Evolutionary conservation across 345 rosid genomes (phyloP), one percentile per base, ranked within the genome.

Genomic region (Erodium maritimum): DNA sequence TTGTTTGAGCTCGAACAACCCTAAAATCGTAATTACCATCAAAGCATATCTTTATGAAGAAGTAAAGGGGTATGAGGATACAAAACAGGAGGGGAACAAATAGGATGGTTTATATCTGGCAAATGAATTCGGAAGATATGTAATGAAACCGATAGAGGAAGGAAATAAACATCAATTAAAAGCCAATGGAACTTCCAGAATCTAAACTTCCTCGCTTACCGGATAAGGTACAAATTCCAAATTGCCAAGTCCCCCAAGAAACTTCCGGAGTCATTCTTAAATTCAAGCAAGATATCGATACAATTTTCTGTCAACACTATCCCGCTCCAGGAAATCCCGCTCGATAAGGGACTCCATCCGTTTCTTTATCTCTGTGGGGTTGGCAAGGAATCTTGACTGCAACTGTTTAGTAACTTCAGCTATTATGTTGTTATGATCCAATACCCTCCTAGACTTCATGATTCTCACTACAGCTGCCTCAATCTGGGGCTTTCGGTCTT

Each of bases 391-490:
- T 63, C 96, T 91, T 5, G 95, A 75, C 71, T 89, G 99, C 82
- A 93, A 71, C 78, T 89, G 99, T 83, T 87, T 89, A 7, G 97
- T 89, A 16, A 89, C 97, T 74, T 93, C 99, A 0, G 96, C 73
- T 37, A 93, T 85, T 66, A 93, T 73, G 61, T 93, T 89, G 80
- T 93, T 89, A 72, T 93, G 99, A 81, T 89, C 99, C 59, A 93
- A 73, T 50, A 87, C 86, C 75, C 83, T 89, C 68, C 99, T 83
- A 2, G 99, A 93, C 72, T 93, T 93, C 99, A 93, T 93, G 73
- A 93, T 87, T 78, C 99, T 83, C 65, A 93, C 99, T 5, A 93
- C 73, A 17, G 99, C 97, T 11, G 99, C 99, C 80, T 93, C 99
- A 22, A 93, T 93, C 80, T 89, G 97, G 14, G 97, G 96, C 73